These are phyloP conservation scores for Orbilia oligospora DNA, from an alignment of 2,329 filamentous ascomycete genomes.

Conservation along the genomic window DNA sequence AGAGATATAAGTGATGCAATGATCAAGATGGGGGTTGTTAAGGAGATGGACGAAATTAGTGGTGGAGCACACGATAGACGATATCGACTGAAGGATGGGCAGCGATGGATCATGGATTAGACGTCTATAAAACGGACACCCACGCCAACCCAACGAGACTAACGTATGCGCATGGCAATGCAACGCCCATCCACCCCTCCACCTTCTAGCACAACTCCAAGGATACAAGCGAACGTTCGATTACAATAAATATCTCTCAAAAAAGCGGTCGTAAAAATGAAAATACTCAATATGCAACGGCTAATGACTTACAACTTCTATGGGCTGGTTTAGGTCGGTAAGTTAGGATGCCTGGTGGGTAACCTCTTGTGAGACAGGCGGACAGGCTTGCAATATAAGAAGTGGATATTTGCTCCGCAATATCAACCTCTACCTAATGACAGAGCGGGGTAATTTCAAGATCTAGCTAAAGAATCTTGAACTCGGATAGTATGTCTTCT, in stretches of 20 bases:
- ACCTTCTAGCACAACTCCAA: constrained; percentile 10
- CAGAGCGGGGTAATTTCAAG: constrained; percentile 15
- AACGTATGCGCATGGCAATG: too few relatives aligned
- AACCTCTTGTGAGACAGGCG: constrained; percentile 31
- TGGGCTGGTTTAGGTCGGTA: neutral
- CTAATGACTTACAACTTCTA: constrained; percentile 30
- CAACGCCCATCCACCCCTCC: neutral
- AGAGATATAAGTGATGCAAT: neutral
- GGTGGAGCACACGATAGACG: neutral
- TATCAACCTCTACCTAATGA: constrained; percentile 19
- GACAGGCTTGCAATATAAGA: constrained; percentile 44
- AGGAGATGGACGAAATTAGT: constrained; percentile 1
- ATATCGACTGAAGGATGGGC: neutral
- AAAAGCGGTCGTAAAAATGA: neutral
- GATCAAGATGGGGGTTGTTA: constrained; percentile 5
- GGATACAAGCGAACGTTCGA: neutral
- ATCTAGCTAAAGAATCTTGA: constrained; percentile 28
- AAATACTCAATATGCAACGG: neutral
- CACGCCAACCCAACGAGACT: constrained; percentile 17
- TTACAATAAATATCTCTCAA: neutral
- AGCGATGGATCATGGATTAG: neutral
- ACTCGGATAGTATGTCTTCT: constrained; percentile 22
- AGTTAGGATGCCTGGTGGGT: constrained; percentile 6
- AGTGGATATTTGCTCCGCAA: constrained; percentile 50
- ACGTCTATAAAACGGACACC: constrained; percentile 19